Evolutionary conservation across 1,139 yeast species (phyloP).

Genomic region (Suhomyces anneliseae): DNA sequence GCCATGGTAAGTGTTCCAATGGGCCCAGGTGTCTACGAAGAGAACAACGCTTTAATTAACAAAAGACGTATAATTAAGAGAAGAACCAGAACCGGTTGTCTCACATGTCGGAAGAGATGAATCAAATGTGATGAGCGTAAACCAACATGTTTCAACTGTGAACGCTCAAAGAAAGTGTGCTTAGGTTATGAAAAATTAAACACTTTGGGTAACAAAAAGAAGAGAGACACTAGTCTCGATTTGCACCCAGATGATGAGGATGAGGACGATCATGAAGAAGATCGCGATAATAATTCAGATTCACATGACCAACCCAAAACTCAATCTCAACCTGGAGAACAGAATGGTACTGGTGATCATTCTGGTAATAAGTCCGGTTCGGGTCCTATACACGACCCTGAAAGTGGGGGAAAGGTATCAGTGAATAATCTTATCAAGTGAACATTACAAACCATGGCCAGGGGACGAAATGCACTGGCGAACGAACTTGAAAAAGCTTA

Average conservation of each 20-base stretch:
- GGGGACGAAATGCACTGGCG: no score
- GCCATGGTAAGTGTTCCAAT: constrained; percentile 9
- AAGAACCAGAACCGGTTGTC: constrained; percentile 30
- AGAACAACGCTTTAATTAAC: constrained; percentile 36
- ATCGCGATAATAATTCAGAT: constrained; percentile 1
- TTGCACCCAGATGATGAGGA: constrained; percentile 8
- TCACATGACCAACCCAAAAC: neutral
- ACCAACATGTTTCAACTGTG: constrained; percentile 74
- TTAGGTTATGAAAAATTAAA: constrained; percentile 56
- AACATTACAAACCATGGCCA: neutral
- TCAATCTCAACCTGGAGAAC: neutral
- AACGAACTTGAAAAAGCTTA: no score
- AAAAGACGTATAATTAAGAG: constrained; percentile 41
- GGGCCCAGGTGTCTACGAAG: constrained; percentile 21
- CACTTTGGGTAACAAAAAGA: constrained; percentile 13
- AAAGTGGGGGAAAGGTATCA: constrained; percentile 8
- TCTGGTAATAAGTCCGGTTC: constrained; percentile 1
- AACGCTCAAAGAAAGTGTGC: constrained; percentile 66
- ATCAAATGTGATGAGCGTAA: constrained; percentile 45
- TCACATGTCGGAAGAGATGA: constrained; percentile 31
- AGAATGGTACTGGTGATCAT: constrained; percentile 9
- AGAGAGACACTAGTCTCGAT: constrained; percentile 14
- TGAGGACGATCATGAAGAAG: constrained; percentile 6
- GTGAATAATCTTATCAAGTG: constrained; percentile 13
- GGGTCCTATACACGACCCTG: neutral